Percentiles rank a stretch among this genome's conserved stretches.
Evolutionary conservation across 2,329 filamentous ascomycete species (phyloP).

Genomic region (Penicillium digitatum): DNA sequence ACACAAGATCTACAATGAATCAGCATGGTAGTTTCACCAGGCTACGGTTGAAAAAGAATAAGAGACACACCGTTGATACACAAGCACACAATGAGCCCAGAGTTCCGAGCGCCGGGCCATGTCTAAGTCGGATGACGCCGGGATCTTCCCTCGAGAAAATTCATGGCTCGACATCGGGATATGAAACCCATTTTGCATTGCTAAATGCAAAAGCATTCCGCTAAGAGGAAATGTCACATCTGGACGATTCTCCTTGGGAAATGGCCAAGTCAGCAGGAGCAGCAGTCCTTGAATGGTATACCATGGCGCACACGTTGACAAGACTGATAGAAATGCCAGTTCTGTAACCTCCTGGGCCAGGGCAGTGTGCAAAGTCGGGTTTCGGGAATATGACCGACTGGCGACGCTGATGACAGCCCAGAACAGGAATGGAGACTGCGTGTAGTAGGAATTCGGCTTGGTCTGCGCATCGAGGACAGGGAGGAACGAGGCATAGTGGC

Average conservation of each 20-base stretch:
- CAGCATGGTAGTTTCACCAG: not conserved
- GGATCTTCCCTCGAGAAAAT: constrained; percentile 36
- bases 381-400: constrained; percentile 36
- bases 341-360: constrained; percentile 34
- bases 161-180: constrained; percentile 44
- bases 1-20: constrained; percentile 32
- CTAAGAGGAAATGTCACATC: constrained; percentile 38
- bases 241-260: constrained; percentile 34
- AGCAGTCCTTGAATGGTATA: constrained; percentile 38
- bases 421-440: constrained; percentile 75
- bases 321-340: constrained; percentile 37
- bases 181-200: constrained; percentile 44
- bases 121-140: constrained; percentile 32
- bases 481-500: constrained; percentile 37
- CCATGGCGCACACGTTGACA: constrained; percentile 30
- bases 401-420: constrained; percentile 60
- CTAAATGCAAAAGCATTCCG: constrained; percentile 40
- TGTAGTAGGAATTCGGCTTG: constrained; percentile 68
- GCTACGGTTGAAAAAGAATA: not conserved
- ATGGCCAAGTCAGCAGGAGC: constrained; percentile 41
- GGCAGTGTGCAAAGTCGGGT: constrained; percentile 38
- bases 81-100: constrained; percentile 41
- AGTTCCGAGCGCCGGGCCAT: constrained; percentile 38
- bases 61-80: constrained; percentile 37
- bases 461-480: constrained; percentile 47